A percentile compares a stretch with the other conserved stretches of the same genome.
Evolutionary conservation across 2,329 filamentous ascomycete species (phyloP).

Genomic region (Talaromyces verruculosus): DNA sequence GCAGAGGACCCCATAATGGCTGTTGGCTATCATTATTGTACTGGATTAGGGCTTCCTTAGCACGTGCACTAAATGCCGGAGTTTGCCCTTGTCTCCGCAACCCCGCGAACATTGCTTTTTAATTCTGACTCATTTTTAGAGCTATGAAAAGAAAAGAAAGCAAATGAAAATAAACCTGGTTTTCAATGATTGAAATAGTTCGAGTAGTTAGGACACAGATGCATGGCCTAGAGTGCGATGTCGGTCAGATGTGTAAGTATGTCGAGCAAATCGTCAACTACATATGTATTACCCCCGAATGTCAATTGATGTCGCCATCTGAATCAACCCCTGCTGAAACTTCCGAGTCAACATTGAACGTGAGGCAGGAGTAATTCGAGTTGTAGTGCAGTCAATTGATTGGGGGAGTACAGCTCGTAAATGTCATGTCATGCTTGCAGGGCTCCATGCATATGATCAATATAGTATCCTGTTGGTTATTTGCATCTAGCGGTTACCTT

Average conservation of each 20-base stretch:
- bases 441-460: not conserved
- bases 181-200: not conserved
- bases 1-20: not conserved
- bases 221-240: not conserved
- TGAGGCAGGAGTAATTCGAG: not conserved
- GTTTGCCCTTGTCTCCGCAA: not conserved
- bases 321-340: not conserved
- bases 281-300: not conserved
- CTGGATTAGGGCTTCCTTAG: conserved; percentile 4
- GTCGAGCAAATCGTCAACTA: not conserved
- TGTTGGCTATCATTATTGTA: not conserved
- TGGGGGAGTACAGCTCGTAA: not conserved
- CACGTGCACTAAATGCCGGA: conserved; percentile 1
- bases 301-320: not conserved
- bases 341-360: not conserved
- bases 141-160: not conserved
- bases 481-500: not conserved
- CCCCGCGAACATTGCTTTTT: not conserved
- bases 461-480: not conserved
- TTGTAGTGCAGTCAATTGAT: not conserved
- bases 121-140: not conserved
- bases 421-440: conserved; percentile 2
- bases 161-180: not conserved
- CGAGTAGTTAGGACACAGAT: not conserved
- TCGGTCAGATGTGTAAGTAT: not conserved